phyloP scores from a whole-genome alignment of 2,329 filamentous ascomycete genomes.

The Ciborinia camelliae region DNA sequence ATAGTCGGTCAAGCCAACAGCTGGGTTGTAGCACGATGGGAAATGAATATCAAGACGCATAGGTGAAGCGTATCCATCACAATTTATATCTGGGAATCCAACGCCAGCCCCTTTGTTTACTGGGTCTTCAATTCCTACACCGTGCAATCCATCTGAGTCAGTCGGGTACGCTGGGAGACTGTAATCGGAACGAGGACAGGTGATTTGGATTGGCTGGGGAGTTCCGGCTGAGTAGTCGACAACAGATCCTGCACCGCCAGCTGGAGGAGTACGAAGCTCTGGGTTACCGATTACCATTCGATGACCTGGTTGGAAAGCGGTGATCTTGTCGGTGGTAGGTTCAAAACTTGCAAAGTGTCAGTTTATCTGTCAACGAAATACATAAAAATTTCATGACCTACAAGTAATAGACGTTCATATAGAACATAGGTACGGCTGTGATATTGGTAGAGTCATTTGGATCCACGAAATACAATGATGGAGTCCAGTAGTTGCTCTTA shows the following conservation, averaged over 20 bases:
- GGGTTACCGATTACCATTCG: constrained; percentile 77
- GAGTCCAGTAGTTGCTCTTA: constrained; percentile 86
- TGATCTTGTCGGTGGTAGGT: constrained; percentile 59
- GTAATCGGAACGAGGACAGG: constrained; percentile 52
- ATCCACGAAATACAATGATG: constrained; percentile 73
- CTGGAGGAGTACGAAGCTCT: constrained; percentile 59
- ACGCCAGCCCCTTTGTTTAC: constrained; percentile 54
- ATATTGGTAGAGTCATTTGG: constrained; percentile 57
- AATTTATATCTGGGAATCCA: constrained; percentile 69
- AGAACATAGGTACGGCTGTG: constrained; percentile 56
- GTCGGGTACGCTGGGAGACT: constrained; percentile 48
- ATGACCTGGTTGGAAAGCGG: constrained; percentile 73
- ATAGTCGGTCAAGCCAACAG: constrained; percentile 51
- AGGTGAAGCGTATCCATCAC: constrained; percentile 59
- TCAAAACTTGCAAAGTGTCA: constrained; percentile 51
- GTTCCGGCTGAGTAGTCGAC: constrained; percentile 51
- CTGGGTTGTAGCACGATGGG: constrained; percentile 84
- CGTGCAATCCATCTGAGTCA: constrained; percentile 52
- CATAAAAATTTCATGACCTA: constrained; percentile 37
- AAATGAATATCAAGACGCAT: constrained; percentile 83
- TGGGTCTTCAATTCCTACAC: constrained; percentile 52
- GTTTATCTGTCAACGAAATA: neutral
- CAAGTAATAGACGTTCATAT: constrained; percentile 77
- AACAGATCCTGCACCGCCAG: constrained; percentile 48
- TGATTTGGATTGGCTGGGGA: constrained; percentile 55